Conservation (phyloP, 805 yeast species). For the Ogataea saltuana region DNA sequence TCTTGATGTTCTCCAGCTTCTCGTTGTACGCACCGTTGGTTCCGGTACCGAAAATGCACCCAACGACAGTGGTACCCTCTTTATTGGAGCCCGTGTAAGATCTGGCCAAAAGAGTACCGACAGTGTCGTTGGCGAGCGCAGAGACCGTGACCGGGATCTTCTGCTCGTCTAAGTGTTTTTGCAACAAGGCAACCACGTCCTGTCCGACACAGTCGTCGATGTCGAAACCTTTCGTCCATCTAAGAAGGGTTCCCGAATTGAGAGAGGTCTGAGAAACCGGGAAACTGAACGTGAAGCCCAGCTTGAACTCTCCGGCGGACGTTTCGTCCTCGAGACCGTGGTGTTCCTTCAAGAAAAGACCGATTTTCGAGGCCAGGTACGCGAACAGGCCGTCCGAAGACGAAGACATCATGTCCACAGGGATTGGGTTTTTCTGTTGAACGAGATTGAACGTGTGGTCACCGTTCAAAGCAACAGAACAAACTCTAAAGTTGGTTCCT, state of each 20-base stretch:
- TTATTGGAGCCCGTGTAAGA: constrained; percentile 70
- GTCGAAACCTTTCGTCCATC: constrained; percentile 97
- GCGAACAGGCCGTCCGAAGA: constrained; percentile 68
- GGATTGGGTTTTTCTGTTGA: constrained; percentile 79
- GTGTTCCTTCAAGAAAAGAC: constrained; percentile 62
- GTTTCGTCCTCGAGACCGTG: constrained; percentile 44
- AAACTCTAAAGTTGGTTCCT: constrained; percentile 94
- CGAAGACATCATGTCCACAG: constrained; percentile 70
- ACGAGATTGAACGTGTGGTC: constrained; percentile 75
- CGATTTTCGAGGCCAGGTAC: constrained; percentile 72
- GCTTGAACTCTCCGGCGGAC: constrained; percentile 45
- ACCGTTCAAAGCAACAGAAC: constrained; percentile 78
- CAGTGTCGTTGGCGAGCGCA: constrained; percentile 94
- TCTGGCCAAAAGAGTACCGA: constrained; percentile 87
- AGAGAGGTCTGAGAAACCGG: constrained; percentile 87
- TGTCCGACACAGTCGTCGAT: constrained; percentile 81
- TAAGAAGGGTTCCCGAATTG: constrained; percentile 73
- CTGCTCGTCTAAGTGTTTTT: constrained; percentile 60
- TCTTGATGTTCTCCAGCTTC: constrained; percentile 67
- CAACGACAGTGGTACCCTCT: constrained; percentile 76
- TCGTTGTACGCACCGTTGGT: constrained; percentile 96
- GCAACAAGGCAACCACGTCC: constrained; percentile 77
- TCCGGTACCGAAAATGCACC: constrained; percentile 96
- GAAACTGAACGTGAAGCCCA: constrained; percentile 94
- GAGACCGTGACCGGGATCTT: constrained; percentile 69